These are phyloP conservation scores for Blastocystis sp. DNA, from an alignment of 352 stramenopile genomes.

Conservation along the genomic window DNA sequence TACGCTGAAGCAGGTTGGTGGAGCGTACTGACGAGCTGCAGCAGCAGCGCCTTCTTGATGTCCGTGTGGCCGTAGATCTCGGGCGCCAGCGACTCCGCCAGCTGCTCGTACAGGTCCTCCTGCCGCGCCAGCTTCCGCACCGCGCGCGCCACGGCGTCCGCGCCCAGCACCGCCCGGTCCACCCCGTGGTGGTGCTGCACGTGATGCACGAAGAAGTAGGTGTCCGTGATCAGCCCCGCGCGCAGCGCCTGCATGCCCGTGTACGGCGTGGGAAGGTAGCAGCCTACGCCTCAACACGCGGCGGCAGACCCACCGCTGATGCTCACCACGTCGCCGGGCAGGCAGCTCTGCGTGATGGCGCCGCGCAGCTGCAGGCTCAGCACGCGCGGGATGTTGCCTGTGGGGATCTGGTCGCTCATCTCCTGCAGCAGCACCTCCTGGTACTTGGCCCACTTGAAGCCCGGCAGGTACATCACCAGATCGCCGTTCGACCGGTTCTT, in stretches of 20 bases:
- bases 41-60: constrained; percentile 96
- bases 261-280: constrained; percentile 74
- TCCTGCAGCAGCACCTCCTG: constrained; percentile 96
- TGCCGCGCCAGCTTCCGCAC: constrained; percentile 81
- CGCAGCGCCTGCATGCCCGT: constrained; percentile 87
- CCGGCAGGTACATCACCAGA: constrained; percentile 94
- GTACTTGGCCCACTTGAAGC: constrained; percentile 94
- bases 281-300: too few species aligned
- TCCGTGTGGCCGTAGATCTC: constrained; percentile 81
- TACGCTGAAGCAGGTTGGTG: constrained; percentile 72
- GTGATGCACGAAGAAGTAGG: constrained; percentile 87
- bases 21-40: constrained; percentile 94
- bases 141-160: too few species aligned
- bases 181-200: constrained; percentile 85
- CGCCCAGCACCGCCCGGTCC: constrained; percentile 74
- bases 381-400: constrained; percentile 92
- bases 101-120: constrained; percentile 79
- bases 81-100: constrained; percentile 79
- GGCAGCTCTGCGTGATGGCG: constrained; percentile 92
- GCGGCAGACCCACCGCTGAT: constrained; percentile 90
- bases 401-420: constrained; percentile 91
- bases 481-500: constrained; percentile 82
- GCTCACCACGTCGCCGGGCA: constrained; percentile 89
- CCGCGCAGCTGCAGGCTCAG: constrained; percentile 95
- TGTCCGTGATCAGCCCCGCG: constrained; percentile 85